Percentiles rank a stretch among this genome's conserved stretches.
These are phyloP conservation scores for Apiospora kogelbergensis DNA, from an alignment of 2,329 filamentous ascomycete genomes.

Conservation along the genomic window DNA sequence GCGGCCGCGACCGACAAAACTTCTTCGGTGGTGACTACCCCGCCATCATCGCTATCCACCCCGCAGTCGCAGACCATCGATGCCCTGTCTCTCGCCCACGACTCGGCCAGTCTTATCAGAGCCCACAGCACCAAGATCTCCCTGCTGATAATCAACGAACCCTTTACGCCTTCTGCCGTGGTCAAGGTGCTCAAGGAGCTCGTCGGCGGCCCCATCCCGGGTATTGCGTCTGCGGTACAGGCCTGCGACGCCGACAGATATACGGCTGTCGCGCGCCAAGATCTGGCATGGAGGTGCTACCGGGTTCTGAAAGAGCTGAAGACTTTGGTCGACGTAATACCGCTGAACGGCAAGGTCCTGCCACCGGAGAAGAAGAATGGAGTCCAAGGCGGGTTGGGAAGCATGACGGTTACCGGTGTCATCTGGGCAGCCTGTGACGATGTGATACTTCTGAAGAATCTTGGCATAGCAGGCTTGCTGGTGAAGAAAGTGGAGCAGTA, in stretches of 20 bases:
- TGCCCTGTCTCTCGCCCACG: conserved; percentile 67
- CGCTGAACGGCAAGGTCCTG: conserved; percentile 55
- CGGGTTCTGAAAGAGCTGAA: conserved; percentile 63
- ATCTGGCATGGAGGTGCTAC: conserved; percentile 60
- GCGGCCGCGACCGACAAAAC: conserved; percentile 36
- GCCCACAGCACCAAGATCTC: conserved; percentile 87
- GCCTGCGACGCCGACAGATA: conserved; percentile 62
- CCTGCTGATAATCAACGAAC: conserved; percentile 80
- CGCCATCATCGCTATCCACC: conserved; percentile 16
- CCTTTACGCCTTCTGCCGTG: conserved; percentile 80
- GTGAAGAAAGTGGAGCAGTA: conserved; percentile 72
- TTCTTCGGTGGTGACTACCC: conserved; percentile 18
- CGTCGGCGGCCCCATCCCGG: conserved; percentile 71
- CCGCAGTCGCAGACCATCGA: conserved; percentile 39
- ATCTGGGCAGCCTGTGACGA: conserved; percentile 84
- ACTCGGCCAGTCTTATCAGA: conserved; percentile 71
- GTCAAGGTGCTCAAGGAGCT: conserved; percentile 69
- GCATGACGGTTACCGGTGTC: conserved; percentile 68
- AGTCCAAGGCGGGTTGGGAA: conserved; percentile 45
- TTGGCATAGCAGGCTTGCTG: conserved; percentile 70
- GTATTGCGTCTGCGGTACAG: conserved; percentile 69
- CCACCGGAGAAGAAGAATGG: conserved; percentile 47
- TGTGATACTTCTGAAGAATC: conserved; percentile 60
- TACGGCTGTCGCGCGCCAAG: conserved; percentile 61
- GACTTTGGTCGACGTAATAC: conserved; percentile 60